Percentiles rank a stretch among this genome's conserved stretches.
Evolutionary conservation across 495 filamentous ascomycete species (phyloP).

Genomic region (Penicillium tannophilum): DNA sequence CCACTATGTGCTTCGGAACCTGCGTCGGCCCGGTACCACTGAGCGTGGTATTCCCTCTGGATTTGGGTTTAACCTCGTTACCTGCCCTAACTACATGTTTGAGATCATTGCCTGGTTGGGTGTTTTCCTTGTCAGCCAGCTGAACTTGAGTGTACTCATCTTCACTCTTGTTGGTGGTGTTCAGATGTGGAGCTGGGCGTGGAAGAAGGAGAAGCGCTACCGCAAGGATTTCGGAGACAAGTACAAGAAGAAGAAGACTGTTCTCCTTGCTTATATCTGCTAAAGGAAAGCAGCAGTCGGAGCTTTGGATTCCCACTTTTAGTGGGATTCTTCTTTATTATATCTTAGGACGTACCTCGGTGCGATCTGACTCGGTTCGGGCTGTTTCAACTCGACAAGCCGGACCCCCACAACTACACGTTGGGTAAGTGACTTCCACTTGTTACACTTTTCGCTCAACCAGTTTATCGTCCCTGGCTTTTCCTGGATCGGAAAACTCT

Average conservation of each 20-base stretch:
- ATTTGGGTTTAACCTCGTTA: constrained; percentile 83
- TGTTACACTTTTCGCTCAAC: constrained; percentile 12
- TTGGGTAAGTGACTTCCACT: constrained; percentile 65
- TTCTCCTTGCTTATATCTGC: constrained; percentile 72
- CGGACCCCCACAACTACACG: constrained; percentile 90
- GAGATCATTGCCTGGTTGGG: constrained; percentile 85
- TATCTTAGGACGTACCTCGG: neutral
- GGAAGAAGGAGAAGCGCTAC: constrained; percentile 89
- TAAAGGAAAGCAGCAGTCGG: constrained; percentile 28
- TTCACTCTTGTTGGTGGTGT: constrained; percentile 67
- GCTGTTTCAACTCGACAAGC: constrained; percentile 56
- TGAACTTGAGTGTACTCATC: constrained; percentile 72
- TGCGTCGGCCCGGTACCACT: constrained; percentile 78
- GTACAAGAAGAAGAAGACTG: constrained; percentile 86
- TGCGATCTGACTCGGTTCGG: neutral
- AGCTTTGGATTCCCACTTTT: neutral
- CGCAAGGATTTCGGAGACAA: constrained; percentile 84
- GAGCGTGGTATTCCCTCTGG: constrained; percentile 86
- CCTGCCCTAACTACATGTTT: constrained; percentile 97
- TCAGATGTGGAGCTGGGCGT: constrained; percentile 85
- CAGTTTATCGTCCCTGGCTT: constrained; percentile 5
- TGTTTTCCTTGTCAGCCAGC: constrained; percentile 68
- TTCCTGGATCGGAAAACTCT: constrained; percentile 15
- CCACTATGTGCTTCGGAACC: constrained; percentile 71
- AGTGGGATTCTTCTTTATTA: neutral